Evolutionary conservation across 2,329 filamentous ascomycete species (phyloP).

Genomic region (Colletotrichum sp.): DNA sequence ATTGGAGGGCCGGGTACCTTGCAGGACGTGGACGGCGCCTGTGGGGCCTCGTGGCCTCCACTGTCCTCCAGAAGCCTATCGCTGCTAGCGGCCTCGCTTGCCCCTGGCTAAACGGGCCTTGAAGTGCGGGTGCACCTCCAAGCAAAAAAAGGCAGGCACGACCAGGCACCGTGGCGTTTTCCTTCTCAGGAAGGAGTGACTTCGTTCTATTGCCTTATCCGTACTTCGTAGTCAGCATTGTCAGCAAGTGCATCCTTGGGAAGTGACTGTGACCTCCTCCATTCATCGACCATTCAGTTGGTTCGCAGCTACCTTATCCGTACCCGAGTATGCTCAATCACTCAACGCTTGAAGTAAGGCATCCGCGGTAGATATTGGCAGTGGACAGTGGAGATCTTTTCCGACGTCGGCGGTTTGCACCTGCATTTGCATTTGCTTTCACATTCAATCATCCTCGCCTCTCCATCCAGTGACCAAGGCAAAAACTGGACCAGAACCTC

Average conservation of each 20-base stretch:
- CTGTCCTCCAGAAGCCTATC: conserved; percentile 16
- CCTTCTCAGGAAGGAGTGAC: background rate
- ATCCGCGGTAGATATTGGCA: background rate
- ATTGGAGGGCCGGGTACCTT: conserved; percentile 21
- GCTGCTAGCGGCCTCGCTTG: conserved; percentile 7
- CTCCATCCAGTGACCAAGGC: background rate
- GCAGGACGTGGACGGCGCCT: background rate
- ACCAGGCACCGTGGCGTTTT: background rate
- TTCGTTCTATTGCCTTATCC: background rate
- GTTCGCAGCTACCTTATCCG: background rate
- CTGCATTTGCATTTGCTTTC: background rate
- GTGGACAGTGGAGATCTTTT: background rate
- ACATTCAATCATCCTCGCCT: background rate
- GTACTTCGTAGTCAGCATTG: background rate
- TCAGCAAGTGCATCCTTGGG: background rate
- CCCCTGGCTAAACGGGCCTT: conserved; percentile 1
- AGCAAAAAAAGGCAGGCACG: background rate
- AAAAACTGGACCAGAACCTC: background rate
- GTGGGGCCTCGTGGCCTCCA: conserved; percentile 11
- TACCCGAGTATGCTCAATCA: background rate
- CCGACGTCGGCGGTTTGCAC: background rate
- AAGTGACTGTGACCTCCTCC: background rate
- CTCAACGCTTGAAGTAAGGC: background rate
- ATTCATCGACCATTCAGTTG: background rate
- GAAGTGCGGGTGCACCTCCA: background rate